These are phyloP conservation scores for Torulaspora maleeae DNA, from an alignment of 805 yeast species.

Conservation along the genomic window DNA sequence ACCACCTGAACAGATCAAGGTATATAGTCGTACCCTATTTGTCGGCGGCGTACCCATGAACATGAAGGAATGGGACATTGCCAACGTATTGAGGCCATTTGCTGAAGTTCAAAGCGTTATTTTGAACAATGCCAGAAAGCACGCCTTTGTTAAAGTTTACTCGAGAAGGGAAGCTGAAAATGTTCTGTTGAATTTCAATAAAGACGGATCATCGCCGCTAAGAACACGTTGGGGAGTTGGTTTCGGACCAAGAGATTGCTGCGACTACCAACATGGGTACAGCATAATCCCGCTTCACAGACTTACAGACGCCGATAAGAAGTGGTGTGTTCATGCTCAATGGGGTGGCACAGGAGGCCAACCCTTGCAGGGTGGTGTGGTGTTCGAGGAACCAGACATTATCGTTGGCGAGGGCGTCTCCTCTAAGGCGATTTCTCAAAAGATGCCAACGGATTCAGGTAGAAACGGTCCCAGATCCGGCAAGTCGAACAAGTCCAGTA, in stretches of 20 bases:
- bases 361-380: constrained; percentile 71
- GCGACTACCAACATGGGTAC: constrained; percentile 87
- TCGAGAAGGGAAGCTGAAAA: constrained; percentile 88
- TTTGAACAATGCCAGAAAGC: constrained; percentile 81
- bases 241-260: constrained; percentile 97
- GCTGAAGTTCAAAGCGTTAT: constrained; percentile 92
- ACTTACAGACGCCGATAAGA: constrained; percentile 87
- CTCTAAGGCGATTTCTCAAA: constrained; percentile 83
- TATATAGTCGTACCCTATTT: constrained; percentile 83
- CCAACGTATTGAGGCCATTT: constrained; percentile 68
- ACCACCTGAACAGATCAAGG: constrained; percentile 77
- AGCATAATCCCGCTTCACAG: constrained; percentile 83
- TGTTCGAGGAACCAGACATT: constrained; percentile 95
- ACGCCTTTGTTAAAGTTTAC: constrained; percentile 92
- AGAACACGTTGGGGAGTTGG: constrained; percentile 99
- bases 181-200: constrained; percentile 67
- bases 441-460: constrained; percentile 87
- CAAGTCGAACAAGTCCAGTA: constrained; percentile 43
- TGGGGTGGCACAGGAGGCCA: constrained; percentile 97
- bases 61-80: constrained; percentile 72
- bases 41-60: constrained; percentile 87
- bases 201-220: constrained; percentile 56
- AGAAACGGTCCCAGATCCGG: constrained; percentile 83
- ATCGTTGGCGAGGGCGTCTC: constrained; percentile 93
- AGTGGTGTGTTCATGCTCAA: constrained; percentile 85